These are phyloP conservation scores for Blastobotrys serpentis DNA, from an alignment of 1,139 yeast genomes.

Conservation along the genomic window DNA sequence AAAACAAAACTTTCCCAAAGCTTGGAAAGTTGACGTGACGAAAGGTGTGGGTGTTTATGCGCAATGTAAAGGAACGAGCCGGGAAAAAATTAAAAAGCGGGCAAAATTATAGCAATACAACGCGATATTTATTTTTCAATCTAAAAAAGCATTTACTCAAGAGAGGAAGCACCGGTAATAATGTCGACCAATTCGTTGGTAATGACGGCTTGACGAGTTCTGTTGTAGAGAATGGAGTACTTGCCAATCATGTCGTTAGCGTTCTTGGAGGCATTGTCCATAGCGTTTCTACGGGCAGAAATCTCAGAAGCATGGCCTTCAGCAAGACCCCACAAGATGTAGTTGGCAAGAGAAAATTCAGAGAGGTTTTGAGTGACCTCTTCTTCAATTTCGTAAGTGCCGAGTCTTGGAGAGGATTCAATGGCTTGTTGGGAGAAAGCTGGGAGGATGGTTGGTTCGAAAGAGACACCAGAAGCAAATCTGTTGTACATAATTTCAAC, in stretches of 20 bases:
- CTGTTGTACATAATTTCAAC: conserved; percentile 84
- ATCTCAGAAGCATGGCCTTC: conserved; percentile 98
- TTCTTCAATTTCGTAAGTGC: conserved; percentile 80
- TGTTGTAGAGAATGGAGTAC: conserved; percentile 96
- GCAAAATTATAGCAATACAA: too few relatives aligned
- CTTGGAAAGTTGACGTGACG: too few relatives aligned
- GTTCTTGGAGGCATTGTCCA: conserved; percentile 99
- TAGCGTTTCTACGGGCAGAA: conserved; percentile 98
- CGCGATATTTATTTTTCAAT: background rate
- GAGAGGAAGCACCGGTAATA: conserved; percentile 98
- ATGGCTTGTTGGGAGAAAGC: conserved; percentile 71
- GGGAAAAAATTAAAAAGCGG: too few relatives aligned
- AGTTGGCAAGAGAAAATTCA: conserved; percentile 88
- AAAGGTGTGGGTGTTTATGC: too few relatives aligned
- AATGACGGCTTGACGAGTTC: conserved; percentile 99
- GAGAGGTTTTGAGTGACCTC: conserved; percentile 54
- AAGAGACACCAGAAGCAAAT: conserved; percentile 83
- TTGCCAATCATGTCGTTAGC: conserved; percentile 98
- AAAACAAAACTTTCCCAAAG: too few relatives aligned
- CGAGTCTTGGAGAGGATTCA: conserved; percentile 82
- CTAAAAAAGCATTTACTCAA: conserved; percentile 55
- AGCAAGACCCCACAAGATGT: conserved; percentile 87
- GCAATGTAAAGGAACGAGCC: too few relatives aligned
- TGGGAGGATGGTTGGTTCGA: conserved; percentile 74
- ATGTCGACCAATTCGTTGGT: conserved; percentile 99